Evolutionary conservation across 2,329 filamentous ascomycete genomes (phyloP), one percentile per base, ranked within the genome.

Genomic region (Talaromyces piceae): DNA sequence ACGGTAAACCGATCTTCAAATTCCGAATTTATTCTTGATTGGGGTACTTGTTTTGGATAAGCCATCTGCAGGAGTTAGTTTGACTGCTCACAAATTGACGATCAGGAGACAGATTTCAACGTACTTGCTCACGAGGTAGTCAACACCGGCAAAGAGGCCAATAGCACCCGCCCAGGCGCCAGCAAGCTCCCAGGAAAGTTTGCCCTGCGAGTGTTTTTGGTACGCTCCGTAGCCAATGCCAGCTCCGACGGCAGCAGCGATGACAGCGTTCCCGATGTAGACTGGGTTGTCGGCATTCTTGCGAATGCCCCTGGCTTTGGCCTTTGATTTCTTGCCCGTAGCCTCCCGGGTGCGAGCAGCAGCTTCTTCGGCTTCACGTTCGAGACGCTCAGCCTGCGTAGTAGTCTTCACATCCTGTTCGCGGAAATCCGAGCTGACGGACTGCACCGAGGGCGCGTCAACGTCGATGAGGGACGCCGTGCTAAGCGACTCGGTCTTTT

Each of bases 111-210:
- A 8, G 60, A 30, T n/a, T n/a, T n/a, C n/a, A n/a, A 67, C 73
- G 65, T 57, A 77, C 73, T 73, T 74, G 72, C 73, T 77, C 41
- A 73, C 67, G 51, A 69, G 74, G 59, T 75, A 77, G 60, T 77
- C 74, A 26, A 67, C 70, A 3, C 67, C 64, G 48, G 70, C 71
- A 41, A 74, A 65, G 11, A 70, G 67, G 22, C 72, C 72, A 16
- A 77, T 67, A 23, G 63, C 70, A 8, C 70, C 73, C 27, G 70
- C 67, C 56, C 67, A 69, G 6, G 67, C 53, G 9, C 73, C 71
- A 50, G 72, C 67, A 41, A 74, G 53, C 56, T 74, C 62, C 71
- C 72, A 74, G 16, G 73, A 73, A 53, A 77, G 63, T 55, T 70
- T 68, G 37, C 73, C 73, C 49, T 67, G 61, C 2, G 62, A 54